Base-by-base conservation (phyloP, 495 filamentous ascomycete genomes). In the Tuber microsphaerosporum region DNA sequence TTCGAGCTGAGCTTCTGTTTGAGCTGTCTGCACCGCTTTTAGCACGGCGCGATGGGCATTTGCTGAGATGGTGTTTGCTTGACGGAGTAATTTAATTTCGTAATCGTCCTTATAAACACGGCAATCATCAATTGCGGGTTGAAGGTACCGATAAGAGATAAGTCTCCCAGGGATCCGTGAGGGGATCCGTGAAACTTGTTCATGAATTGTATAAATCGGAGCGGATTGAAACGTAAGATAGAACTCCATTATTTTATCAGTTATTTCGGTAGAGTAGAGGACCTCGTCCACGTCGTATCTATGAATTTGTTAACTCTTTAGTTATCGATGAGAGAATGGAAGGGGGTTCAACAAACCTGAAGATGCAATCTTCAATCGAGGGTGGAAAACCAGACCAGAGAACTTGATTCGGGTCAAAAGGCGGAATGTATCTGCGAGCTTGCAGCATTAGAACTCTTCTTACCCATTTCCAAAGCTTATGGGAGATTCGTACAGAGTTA, bases 1-100 rank as follows among this genome's bases (percentile, higher is more conserved):
- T 76, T 97, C 90, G 65, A 97, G 88, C 76, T 97, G 88, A n/a
- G 90, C 88, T 84, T 98, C 94, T 79, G 92, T 97, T 45, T 85
- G 83, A 79, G 92, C 87, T 14, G 83, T 82, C 46, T 85, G 84
- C 51, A 96, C 87, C 8, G 85, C 85, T 56, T 85, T 82, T 1
- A 95, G 86, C 14, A 96, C 89, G 16, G 86, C 86, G 39, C 85
- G 87, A 83, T 98, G 94, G 0, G 93, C 94, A 41, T 88, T 84
- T 2, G 87, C 89, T 19, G 92, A 92, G 48, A 97, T 88, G 34
- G 85, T 86, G 79, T 94, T 97, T 19, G 94, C 94, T 39, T 90
- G 87, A 22, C 90, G 89, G 77, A 97, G 92, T 83, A 93, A 86
- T 2, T 86, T 86, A 74, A 97, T 89, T 81, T 98, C 94, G 81